phyloP scores from a whole-genome alignment of 306 rosid genomes.

The Trifolium repens region DNA sequence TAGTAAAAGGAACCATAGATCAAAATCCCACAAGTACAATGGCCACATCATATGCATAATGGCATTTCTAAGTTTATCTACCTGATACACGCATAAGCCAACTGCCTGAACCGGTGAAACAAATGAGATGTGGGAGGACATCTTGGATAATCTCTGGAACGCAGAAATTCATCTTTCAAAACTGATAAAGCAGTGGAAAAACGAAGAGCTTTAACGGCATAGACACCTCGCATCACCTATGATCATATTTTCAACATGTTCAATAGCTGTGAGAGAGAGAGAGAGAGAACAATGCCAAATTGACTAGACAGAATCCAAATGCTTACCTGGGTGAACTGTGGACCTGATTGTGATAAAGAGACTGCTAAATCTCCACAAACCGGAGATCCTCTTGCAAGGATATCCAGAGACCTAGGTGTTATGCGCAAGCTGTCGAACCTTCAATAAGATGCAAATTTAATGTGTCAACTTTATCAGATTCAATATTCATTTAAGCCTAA shows the following conservation, averaged over 20 bases:
- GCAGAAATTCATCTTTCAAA: conserved; percentile 86
- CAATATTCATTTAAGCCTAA: conserved; percentile 32
- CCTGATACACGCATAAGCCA: conserved; percentile 97
- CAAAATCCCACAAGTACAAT: conserved; percentile 25
- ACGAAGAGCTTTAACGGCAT: conserved; percentile 94
- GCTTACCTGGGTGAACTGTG: conserved; percentile 93
- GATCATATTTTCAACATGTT: conserved; percentile 46
- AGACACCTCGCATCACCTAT: conserved; percentile 95
- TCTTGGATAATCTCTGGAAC: conserved; percentile 97
- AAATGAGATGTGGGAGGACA: conserved; percentile 97
- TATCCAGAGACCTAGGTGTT: conserved; percentile 93
- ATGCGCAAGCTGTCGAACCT: conserved; percentile 98
- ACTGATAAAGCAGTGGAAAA: conserved; percentile 86
- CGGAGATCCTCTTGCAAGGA: conserved; percentile 92
- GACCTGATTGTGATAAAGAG: conserved; percentile 92
- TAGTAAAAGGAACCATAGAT: conserved; percentile 13
- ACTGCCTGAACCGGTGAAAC: conserved; percentile 87
- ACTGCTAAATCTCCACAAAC: conserved; percentile 99
- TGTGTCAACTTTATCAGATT: conserved; percentile 38
- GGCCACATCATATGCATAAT: conserved; percentile 33
- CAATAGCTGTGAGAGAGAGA: conserved; percentile 43
- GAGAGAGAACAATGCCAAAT: conserved; percentile 33
- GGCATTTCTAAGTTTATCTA: conserved; percentile 48
- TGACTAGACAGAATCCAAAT: conserved; percentile 37
- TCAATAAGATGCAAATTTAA: conserved; percentile 46